Evolutionary conservation across 495 filamentous ascomycete genomes (phyloP).

Genomic region (Sphaerosporella brunnea): DNA sequence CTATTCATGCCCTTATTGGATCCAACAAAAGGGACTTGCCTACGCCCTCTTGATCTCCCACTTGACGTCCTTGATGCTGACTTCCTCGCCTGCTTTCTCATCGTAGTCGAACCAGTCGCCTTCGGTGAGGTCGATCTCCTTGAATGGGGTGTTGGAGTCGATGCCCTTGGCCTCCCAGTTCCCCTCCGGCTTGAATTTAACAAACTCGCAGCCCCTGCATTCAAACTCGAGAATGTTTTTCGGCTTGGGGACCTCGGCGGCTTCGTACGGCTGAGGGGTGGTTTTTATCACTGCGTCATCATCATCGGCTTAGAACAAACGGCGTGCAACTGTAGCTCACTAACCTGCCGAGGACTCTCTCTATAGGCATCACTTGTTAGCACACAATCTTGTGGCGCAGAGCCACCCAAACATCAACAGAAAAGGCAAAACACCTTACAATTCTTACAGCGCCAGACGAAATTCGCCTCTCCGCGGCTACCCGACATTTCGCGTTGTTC

Average conservation of each 20-base stretch:
- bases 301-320: too few species aligned
- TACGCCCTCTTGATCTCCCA: conserved; percentile 46
- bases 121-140: conserved; percentile 60
- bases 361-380: conserved; percentile 22
- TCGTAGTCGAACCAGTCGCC: conserved; percentile 87
- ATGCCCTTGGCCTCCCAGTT: conserved; percentile 54
- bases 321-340: too few species aligned
- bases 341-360: conserved; percentile 39
- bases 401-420: neutral
- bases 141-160: conserved; percentile 63
- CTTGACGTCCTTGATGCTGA: conserved; percentile 78
- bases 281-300: conserved; percentile 50
- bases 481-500: conserved; percentile 73
- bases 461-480: conserved; percentile 87
- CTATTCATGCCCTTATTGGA: too few species aligned
- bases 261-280: conserved; percentile 50
- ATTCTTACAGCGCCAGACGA: conserved; percentile 93
- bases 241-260: conserved; percentile 46
- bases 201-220: conserved; percentile 85
- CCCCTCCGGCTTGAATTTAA: conserved; percentile 78
- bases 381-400: neutral
- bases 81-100: conserved; percentile 54
- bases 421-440: conserved; percentile 42
- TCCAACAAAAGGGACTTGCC: too few species aligned
- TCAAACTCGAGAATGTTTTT: conserved; percentile 77